Evolutionary conservation across 495 filamentous ascomycete species (phyloP).

Genomic region (Amphirosellinia nigrospora): DNA sequence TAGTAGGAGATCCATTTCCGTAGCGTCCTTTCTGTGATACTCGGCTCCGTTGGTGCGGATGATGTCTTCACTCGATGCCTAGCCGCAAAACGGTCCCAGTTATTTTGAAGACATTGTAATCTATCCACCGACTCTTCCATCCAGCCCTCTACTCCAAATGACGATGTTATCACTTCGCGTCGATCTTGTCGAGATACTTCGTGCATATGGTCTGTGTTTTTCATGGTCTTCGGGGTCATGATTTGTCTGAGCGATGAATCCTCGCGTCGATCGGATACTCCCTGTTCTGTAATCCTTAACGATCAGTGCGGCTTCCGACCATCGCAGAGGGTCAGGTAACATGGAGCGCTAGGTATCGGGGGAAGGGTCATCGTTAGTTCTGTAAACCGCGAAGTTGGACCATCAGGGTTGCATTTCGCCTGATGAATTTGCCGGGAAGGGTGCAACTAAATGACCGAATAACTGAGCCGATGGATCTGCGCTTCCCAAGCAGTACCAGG

Average conservation of each 20-base stretch:
- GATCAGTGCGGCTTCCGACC: constrained; percentile 53
- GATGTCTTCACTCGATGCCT: constrained; percentile 6
- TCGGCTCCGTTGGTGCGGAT: background rate
- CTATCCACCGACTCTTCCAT: constrained; percentile 52
- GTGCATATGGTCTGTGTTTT: background rate
- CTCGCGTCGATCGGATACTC: constrained; percentile 41
- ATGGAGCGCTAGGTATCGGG: background rate
- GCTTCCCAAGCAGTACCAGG: constrained; percentile 62
- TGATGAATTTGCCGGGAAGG: background rate
- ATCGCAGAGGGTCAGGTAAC: constrained; percentile 63
- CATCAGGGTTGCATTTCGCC: background rate
- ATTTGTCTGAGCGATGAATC: constrained; percentile 66
- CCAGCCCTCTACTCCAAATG: constrained; percentile 33
- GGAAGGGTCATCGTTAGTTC: background rate
- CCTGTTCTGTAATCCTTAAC: constrained; percentile 64
- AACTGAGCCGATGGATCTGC: constrained; percentile 53
- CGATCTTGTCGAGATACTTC: constrained; percentile 29
- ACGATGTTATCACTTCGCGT: constrained; percentile 34
- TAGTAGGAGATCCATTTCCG: constrained; percentile 52
- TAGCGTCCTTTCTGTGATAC: constrained; percentile 18
- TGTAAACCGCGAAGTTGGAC: background rate
- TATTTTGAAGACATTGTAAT: constrained; percentile 45
- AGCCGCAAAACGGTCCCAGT: constrained; percentile 45
- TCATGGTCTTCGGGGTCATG: constrained; percentile 48
- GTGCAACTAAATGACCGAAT: constrained; percentile 5